Conservation (phyloP, 1,139 yeast species). For the Pichia sp. region DNA sequence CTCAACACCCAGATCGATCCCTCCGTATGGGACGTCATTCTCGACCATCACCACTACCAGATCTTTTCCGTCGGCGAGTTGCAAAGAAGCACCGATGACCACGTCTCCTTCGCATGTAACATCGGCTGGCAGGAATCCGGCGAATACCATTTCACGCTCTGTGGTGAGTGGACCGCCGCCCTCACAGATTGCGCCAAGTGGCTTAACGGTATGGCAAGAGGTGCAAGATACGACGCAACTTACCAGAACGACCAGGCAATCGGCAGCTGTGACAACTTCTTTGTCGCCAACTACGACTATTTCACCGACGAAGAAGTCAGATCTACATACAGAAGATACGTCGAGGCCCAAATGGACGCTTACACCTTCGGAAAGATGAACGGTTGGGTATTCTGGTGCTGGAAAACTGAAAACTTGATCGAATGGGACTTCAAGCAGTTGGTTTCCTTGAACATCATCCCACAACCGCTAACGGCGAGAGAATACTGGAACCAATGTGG, state of each 20-base stretch:
- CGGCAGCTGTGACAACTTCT: constrained; percentile 36
- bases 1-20: constrained; percentile 36
- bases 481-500: constrained; percentile 38
- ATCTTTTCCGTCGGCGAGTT: constrained; percentile 47
- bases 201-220: constrained; percentile 59
- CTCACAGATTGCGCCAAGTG: constrained; percentile 68
- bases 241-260: constrained; percentile 37
- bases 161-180: constrained; percentile 86
- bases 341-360: constrained; percentile 49
- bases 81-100: constrained; percentile 37
- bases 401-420: constrained; percentile 56
- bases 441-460: constrained; percentile 48
- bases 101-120: constrained; percentile 31
- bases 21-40: constrained; percentile 37
- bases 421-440: constrained; percentile 62
- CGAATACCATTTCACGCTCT: constrained; percentile 45
- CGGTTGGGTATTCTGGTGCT: constrained; percentile 71
- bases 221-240: constrained; percentile 55
- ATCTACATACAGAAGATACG: constrained; percentile 39
- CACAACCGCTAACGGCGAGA: constrained; percentile 52
- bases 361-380: constrained; percentile 34
- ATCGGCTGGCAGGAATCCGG: constrained; percentile 26
- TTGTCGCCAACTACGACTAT: constrained; percentile 25
- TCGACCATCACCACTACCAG: constrained; percentile 66
- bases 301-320: constrained; percentile 34